Evolutionary conservation across 169 alveolate species (phyloP), one percentile per base, ranked within the genome.

Genomic region (Neospora caninum): DNA sequence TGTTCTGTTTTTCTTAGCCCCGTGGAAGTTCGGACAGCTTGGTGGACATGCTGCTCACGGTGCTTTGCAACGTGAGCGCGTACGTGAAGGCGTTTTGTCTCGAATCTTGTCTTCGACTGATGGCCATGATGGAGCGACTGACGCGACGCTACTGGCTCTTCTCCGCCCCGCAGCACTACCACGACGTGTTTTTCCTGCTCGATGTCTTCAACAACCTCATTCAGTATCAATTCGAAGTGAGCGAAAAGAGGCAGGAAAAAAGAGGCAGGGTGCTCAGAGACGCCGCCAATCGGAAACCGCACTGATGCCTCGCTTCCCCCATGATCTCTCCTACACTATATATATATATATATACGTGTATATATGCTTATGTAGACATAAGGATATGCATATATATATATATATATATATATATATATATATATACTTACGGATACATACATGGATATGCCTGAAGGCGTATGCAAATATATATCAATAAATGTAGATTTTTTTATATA

Each of bases 131-230:
- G 58, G 94, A 91, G 31, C 36, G 91, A 34, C 83, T 91, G 20
- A 80, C 82, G 36, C 36, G 73, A 27, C 94, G 88, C 80, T 67
- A 45, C 22, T 91, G 94, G 94, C 86, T 91, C n/a, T 80, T 88
- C 42, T 34, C 41, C 39, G 94, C 91, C 41, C 94, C 94, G 41
- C 53, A 38, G 10, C 88, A 91, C 43, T 69, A 80, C 94, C 86
- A 91, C 86, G 94, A 82, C 42, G 70, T 91, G 22, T 80, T 78
- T 84, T 91, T 91, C 91, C 83, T 91, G 80, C 58, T 91, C 83
- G 94, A 91, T 69, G 45, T 45, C 94, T 67, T 91, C 45, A 91
- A 91, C 83, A 91, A 91, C 84, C 58, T 91, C 91, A 78, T 91
- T 22, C 94, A 91, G 45, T 91, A 91, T 43, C 94, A 91, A 54